Conservation (phyloP, 2,329 filamentous ascomycete species). For the Alternaria burnsii region DNA sequence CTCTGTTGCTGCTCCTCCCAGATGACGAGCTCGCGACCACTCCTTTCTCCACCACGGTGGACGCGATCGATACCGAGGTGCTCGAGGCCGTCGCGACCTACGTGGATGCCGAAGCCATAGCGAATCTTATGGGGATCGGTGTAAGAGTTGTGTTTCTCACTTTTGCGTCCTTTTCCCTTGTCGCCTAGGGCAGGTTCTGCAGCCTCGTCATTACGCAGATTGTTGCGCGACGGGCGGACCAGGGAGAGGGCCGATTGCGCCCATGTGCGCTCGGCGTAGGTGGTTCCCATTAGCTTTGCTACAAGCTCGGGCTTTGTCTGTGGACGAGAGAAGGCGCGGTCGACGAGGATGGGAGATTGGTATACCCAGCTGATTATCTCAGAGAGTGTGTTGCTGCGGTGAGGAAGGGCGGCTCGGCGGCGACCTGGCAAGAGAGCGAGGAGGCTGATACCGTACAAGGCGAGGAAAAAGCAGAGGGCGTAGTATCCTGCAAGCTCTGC, state of each 20-base stretch:
- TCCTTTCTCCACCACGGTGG: slow-evolving; percentile 46
- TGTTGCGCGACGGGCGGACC: slow-evolving; percentile 39
- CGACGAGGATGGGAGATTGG: slow-evolving; percentile 73
- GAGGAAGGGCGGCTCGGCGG: slow-evolving; percentile 72
- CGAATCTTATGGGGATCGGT: slow-evolving; percentile 45
- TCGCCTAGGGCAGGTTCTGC: slow-evolving; percentile 28
- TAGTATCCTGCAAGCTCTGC: slow-evolving; percentile 78
- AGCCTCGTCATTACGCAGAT: slow-evolving; percentile 35
- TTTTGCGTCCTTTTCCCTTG: slow-evolving; percentile 22
- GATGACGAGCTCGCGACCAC: slow-evolving; percentile 47
- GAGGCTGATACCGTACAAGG: slow-evolving; percentile 73
- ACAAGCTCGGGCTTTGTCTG: slow-evolving; percentile 73
- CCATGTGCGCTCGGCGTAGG: slow-evolving; percentile 56
- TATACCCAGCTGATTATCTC: slow-evolving; percentile 82
- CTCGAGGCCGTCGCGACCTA: slow-evolving; percentile 66
- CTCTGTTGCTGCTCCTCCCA: slow-evolving; percentile 46
- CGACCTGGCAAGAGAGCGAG: slow-evolving; percentile 66
- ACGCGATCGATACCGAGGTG: slow-evolving; percentile 68
- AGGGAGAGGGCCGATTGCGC: slow-evolving; percentile 38
- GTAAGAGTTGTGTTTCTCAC: slow-evolving; percentile 41
- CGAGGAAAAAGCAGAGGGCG: slow-evolving; percentile 74
- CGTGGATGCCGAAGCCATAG: slow-evolving; percentile 67
- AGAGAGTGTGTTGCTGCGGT: slow-evolving; percentile 74
- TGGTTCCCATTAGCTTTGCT: slow-evolving; percentile 69
- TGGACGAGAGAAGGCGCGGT: slow-evolving; percentile 76